These are phyloP conservation scores for Microsporum audouinii DNA, from an alignment of 2,329 filamentous ascomycete species.

Conservation along the genomic window DNA sequence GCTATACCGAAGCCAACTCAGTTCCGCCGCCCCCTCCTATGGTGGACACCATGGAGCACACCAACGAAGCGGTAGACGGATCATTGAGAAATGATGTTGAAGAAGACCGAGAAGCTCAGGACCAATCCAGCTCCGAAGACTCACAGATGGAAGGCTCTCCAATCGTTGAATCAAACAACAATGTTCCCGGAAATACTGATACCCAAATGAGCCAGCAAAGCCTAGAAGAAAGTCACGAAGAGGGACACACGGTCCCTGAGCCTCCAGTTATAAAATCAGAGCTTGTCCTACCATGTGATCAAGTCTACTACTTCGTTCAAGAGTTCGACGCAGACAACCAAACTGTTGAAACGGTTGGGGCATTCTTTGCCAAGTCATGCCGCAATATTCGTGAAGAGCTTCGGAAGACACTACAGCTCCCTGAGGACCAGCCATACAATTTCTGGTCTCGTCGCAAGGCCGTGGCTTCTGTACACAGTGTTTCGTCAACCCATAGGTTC, in stretches of 20 bases:
- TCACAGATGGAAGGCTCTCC: conserved; percentile 3
- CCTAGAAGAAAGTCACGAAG: neutral
- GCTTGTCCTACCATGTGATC: conserved; percentile 10
- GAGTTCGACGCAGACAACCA: conserved; percentile 42
- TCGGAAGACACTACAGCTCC: conserved; percentile 29
- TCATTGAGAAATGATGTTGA: neutral
- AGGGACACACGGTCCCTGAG: neutral
- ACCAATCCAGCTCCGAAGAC: neutral
- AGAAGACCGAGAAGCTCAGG: neutral
- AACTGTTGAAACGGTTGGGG: conserved; percentile 29
- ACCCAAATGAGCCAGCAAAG: neutral
- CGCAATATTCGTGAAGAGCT: conserved; percentile 32
- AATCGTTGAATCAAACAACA: neutral
- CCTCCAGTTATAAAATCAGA: neutral
- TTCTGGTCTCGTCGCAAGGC: conserved; percentile 34
- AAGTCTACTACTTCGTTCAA: conserved; percentile 41
- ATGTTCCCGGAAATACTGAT: neutral
- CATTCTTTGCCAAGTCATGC: conserved; percentile 32
- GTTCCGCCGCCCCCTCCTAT: neutral
- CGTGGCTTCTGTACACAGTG: conserved; percentile 22
- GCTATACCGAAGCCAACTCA: neutral
- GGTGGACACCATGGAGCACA: neutral
- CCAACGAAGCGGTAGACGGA: neutral
- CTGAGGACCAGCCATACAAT: conserved; percentile 30
- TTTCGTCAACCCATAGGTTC: conserved; percentile 25